Conservation (phyloP, 2,329 filamentous ascomycete genomes). For the Ophiostoma ips region DNA sequence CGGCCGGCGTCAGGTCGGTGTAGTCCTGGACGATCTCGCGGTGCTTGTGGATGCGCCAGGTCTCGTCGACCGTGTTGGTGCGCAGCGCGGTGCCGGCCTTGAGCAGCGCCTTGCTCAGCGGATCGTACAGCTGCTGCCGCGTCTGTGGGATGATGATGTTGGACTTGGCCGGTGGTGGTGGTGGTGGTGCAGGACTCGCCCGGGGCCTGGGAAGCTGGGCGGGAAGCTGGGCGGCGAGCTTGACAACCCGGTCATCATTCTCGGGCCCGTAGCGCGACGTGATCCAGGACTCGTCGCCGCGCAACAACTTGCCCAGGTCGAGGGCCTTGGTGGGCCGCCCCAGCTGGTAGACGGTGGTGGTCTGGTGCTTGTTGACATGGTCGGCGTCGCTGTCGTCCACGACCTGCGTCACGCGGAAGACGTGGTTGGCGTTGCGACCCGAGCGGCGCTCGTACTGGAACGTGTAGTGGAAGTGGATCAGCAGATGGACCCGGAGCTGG, state of each 20-base stretch:
- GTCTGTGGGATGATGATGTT: slow-evolving; percentile 28
- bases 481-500: slow-evolving; percentile 36
- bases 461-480: slow-evolving; percentile 31
- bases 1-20: slow-evolving; percentile 36
- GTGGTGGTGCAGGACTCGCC: too few relatives aligned
- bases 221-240: too few relatives aligned
- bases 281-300: slow-evolving; percentile 33
- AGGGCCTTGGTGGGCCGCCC: slow-evolving; percentile 29
- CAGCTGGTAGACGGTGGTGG: slow-evolving; percentile 29
- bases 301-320: slow-evolving; percentile 28
- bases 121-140: slow-evolving; percentile 41
- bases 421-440: slow-evolving; percentile 15
- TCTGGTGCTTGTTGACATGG: slow-evolving; percentile 19
- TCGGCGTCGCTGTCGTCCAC: slow-evolving; percentile 11
- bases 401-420: slow-evolving; percentile 26
- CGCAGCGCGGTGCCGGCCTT: slow-evolving; percentile 34
- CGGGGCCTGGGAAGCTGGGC: too few relatives aligned
- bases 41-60: slow-evolving; percentile 46
- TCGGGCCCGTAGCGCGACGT: slow-evolving; percentile 27
- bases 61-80: slow-evolving; percentile 27
- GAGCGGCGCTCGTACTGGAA: slow-evolving; percentile 27
- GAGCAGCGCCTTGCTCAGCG: slow-evolving; percentile 39
- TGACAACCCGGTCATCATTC: slow-evolving; percentile 18
- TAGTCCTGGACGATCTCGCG: slow-evolving; percentile 43
- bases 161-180: neutral